phyloP scores from a whole-genome alignment of 2,329 filamentous ascomycete species.

The Myriosclerotinia curreyana region DNA sequence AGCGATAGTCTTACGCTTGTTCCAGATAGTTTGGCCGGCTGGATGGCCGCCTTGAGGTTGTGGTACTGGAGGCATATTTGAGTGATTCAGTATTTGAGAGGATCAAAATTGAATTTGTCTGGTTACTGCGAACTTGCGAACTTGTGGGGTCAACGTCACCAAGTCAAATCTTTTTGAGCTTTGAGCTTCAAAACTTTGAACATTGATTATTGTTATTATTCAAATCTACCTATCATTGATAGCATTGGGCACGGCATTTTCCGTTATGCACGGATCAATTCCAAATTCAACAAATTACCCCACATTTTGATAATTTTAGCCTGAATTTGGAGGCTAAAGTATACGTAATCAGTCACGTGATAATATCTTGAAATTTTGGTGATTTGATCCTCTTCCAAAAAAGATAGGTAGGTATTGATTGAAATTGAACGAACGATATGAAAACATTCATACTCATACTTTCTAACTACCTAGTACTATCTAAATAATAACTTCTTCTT shows the following conservation, averaged over 20 bases:
- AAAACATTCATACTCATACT: too few relatives aligned
- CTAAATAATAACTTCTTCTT: too few relatives aligned
- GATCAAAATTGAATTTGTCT: too few relatives aligned
- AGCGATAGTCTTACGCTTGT: constrained; percentile 20
- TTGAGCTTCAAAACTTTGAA: neutral
- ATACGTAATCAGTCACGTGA: neutral
- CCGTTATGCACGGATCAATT: constrained; percentile 7
- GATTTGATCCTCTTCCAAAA: too few relatives aligned
- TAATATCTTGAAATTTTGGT: too few relatives aligned
- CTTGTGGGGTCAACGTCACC: neutral
- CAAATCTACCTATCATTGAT: neutral
- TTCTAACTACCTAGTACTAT: too few relatives aligned
- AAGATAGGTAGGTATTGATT: too few relatives aligned
- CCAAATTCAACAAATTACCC: too few relatives aligned
- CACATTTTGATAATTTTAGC: neutral
- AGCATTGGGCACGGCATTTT: constrained; percentile 5
- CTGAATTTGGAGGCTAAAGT: neutral
- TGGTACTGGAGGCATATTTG: constrained; percentile 21
- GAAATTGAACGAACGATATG: too few relatives aligned
- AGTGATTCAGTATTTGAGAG: neutral
- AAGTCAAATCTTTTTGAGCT: neutral
- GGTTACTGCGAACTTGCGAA: neutral
- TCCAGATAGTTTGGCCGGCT: constrained; percentile 19
- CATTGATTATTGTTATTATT: too few relatives aligned
- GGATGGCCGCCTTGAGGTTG: constrained; percentile 21